A percentile compares a stretch with the other conserved stretches of the same genome.
phyloP scores from a whole-genome alignment of 2,329 filamentous ascomycete genomes.

The Aspergillus terreus region DNA sequence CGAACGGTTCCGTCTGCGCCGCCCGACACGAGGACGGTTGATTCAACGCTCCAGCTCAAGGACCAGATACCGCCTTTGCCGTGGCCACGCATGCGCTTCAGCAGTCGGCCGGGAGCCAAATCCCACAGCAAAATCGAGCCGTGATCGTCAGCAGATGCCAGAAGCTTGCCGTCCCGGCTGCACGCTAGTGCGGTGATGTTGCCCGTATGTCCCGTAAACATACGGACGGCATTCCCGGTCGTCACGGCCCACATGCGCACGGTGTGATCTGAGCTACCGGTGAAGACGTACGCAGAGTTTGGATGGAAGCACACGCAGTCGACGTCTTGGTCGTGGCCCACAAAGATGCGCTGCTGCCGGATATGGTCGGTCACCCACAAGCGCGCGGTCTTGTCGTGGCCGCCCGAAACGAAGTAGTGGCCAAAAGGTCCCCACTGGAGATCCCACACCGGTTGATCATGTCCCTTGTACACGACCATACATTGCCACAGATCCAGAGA shows the following conservation, averaged over 20 bases:
- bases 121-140: slow-evolving; percentile 96
- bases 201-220: slow-evolving; percentile 88
- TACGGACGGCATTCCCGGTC: slow-evolving; percentile 79
- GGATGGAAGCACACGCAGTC: slow-evolving; percentile 91
- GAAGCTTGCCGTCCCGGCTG: slow-evolving; percentile 78
- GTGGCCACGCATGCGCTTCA: slow-evolving; percentile 92
- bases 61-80: slow-evolving; percentile 92
- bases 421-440: slow-evolving; percentile 88
- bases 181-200: slow-evolving; percentile 82
- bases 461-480: slow-evolving; percentile 88
- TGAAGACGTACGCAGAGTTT: slow-evolving; percentile 91
- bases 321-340: slow-evolving; percentile 91
- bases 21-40: slow-evolving; percentile 81
- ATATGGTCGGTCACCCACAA: slow-evolving; percentile 93
- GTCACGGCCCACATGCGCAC: slow-evolving; percentile 97
- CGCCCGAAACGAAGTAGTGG: slow-evolving; percentile 87
- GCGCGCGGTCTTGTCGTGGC: slow-evolving; percentile 84
- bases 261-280: slow-evolving; percentile 86
- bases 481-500: slow-evolving; percentile 89
- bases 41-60: slow-evolving; percentile 89
- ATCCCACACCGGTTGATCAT: slow-evolving; percentile 85
- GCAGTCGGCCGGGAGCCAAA: slow-evolving; percentile 74
- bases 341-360: slow-evolving; percentile 79
- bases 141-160: slow-evolving; percentile 85
- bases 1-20: slow-evolving; percentile 90